These are phyloP conservation scores for Rhytidhysteron rufulum DNA, from an alignment of 2,329 filamentous ascomycete species.

Conservation along the genomic window DNA sequence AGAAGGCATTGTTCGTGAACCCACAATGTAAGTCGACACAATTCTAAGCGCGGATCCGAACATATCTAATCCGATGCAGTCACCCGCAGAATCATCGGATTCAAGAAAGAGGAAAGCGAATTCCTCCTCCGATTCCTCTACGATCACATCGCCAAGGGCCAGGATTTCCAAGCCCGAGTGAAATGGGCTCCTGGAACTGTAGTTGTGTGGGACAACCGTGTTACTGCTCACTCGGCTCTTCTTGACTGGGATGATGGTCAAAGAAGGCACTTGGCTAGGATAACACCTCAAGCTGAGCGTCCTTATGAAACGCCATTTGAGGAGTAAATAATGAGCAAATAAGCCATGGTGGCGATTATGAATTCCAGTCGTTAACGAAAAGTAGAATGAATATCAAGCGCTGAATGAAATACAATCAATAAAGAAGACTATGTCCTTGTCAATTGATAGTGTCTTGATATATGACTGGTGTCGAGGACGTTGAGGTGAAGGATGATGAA, in stretches of 20 bases:
- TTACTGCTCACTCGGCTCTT: slow-evolving; percentile 74
- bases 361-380: too few relatives aligned
- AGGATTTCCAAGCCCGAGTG: slow-evolving; percentile 70
- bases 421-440: too few relatives aligned
- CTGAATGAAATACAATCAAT: too few relatives aligned
- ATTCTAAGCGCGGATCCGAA: background rate
- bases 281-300: slow-evolving; percentile 77
- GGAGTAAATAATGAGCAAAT: slow-evolving; percentile 7
- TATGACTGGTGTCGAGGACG: slow-evolving; percentile 36
- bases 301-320: slow-evolving; percentile 64
- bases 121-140: slow-evolving; percentile 72
- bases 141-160: slow-evolving; percentile 67
- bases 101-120: slow-evolving; percentile 85
- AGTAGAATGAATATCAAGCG: too few relatives aligned
- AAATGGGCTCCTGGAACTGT: slow-evolving; percentile 79
- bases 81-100: slow-evolving; percentile 74
- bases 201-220: slow-evolving; percentile 81
- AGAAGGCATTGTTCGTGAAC: slow-evolving; percentile 81
- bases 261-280: slow-evolving; percentile 72
- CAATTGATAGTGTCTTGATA: too few relatives aligned
- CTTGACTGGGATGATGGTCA: slow-evolving; percentile 79
- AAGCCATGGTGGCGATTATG: background rate
- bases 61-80: slow-evolving; percentile 45
- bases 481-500: slow-evolving; percentile 47
- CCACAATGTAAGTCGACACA: slow-evolving; percentile 64